Base-by-base conservation (phyloP, 768 basidiomycete species). In the Collybia nuda region DNA sequence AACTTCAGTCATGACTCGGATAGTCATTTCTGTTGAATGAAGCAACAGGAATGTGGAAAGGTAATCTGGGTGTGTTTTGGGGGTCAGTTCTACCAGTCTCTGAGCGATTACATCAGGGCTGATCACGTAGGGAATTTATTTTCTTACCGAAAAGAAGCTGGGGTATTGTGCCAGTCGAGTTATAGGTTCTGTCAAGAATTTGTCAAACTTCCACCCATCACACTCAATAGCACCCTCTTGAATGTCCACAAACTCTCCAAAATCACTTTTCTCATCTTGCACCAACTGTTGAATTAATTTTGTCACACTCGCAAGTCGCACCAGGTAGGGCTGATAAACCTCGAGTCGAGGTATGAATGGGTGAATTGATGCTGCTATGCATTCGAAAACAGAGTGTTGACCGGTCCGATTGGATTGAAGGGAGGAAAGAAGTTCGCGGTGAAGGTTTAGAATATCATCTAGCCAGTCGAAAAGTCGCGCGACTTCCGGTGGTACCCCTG, bases 301-400 rank as follows among this genome's bases (percentile, higher is more conserved):
- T 1, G 78, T 77, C 0, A 86, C 80, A 29, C 75, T 74, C 40
- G 85, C 85, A 29, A 94, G 76, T 40, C 82, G 75, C 15, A 89
- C 85, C 4, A 96, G 69, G 66, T 94, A 96, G 17, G 91, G 88
- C 64, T 93, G 91, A 57, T 97, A 91, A 7, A 90, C 80, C 64
- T 95, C 90, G 26, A 93, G 68, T 40, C 75, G 77, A 1, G 80
- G 70, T 12, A 93, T 77, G 61, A 88, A 88, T 1, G 69, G 63
- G 5, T 81, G 72, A 23, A 95, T 67, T 0, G 74, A 67, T 9
- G 81, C 79, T 6, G 88, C 84, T 23, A 93, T 65, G 15, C 75
- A 66, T 45, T 73, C 70, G 12, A 87, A 66, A 40, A 79, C 66
- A 1, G 77, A 66, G 45, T 69, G 63, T 52, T 78, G 73, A 38